Evolutionary conservation across 768 basidiomycete species (phyloP), one percentile per base, ranked within the genome.

Genomic region (Candolleomyces aberdarensis): DNA sequence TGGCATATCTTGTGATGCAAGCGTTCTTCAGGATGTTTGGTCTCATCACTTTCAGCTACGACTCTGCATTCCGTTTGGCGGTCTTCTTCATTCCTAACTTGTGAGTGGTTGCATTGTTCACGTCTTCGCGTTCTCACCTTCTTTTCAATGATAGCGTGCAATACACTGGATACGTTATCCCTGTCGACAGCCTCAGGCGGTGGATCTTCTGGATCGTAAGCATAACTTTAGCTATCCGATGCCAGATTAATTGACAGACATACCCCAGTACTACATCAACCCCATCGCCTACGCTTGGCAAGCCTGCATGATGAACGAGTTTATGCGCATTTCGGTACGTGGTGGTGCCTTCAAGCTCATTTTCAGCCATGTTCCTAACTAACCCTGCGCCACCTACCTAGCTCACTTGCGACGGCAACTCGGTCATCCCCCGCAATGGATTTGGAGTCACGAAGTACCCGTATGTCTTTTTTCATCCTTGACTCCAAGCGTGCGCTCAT

Each of bases 131-230:
- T 7, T 22, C n/a, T n/a, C 19, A 13, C 29, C 54, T 26, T 31
- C 58, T 26, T 14, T 57, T 32, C 47, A 29, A 56, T 29, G 59
- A 9, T 32, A 78, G 77, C 68, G 76, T 92, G 57, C 76, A 85
- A 65, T 94, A 89, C 67, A 78, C 82, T 19, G 90, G 89, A 4
- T 89, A 89, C 68, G 81, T 86, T 56, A 83, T 91, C 61, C 87
- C 87, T 0, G 81, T 83, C 7, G 77, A 78, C 63, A 76, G 81
- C 62, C 90, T 91, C 88, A 89, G 91, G 69, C 77, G 86, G 47
- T 93, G 89, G 89, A 69, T 94, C 9, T 92, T 91, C 76, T 94
- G 92, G 92, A 87, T 93, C 32, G 87, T 88, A 65, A 63, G 85
- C 78, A 1, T 40, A 2, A 48, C 41, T 39, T 57, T 17, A 4